Conservation (phyloP, 805 yeast species). For the Teunomyces stri region DNA sequence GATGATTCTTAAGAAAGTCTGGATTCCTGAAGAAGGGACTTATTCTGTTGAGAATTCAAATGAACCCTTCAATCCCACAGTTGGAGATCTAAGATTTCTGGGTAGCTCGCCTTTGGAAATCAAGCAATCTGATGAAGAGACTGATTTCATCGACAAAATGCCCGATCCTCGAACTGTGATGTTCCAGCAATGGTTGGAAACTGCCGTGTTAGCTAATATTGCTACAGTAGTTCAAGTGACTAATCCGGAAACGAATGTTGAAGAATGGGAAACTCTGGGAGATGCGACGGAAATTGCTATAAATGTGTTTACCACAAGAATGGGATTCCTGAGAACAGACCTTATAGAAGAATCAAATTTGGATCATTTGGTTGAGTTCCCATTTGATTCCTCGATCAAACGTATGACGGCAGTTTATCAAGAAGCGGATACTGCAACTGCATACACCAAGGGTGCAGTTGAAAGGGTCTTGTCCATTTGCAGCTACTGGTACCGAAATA, state of each 20-base stretch:
- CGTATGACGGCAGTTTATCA: slow-evolving; percentile 29
- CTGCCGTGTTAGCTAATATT: slow-evolving; percentile 40
- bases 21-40: slow-evolving; percentile 36
- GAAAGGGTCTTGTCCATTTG: slow-evolving; percentile 28
- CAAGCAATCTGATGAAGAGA: slow-evolving; percentile 32
- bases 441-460: slow-evolving; percentile 33
- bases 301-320: slow-evolving; percentile 29
- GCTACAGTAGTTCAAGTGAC: slow-evolving; percentile 28
- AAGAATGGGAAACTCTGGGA: slow-evolving; percentile 39
- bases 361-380: slow-evolving; percentile 26
- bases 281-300: slow-evolving; percentile 38
- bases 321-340: slow-evolving; percentile 20
- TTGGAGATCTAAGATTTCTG: slow-evolving; percentile 39
- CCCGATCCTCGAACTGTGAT: slow-evolving; percentile 19
- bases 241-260: slow-evolving; percentile 23
- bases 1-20: slow-evolving; percentile 36
- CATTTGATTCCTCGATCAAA: slow-evolving; percentile 33
- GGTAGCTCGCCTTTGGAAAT: slow-evolving; percentile 27
- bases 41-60: slow-evolving; percentile 30
- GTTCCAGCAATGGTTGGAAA: slow-evolving; percentile 24
- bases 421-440: slow-evolving; percentile 6
- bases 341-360: slow-evolving; percentile 13
- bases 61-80: slow-evolving; percentile 36
- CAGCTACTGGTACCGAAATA: slow-evolving; percentile 17
- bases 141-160: slow-evolving; percentile 34